Evolutionary conservation across 768 basidiomycete genomes (phyloP).

Genomic region (Ramaria rubella): DNA sequence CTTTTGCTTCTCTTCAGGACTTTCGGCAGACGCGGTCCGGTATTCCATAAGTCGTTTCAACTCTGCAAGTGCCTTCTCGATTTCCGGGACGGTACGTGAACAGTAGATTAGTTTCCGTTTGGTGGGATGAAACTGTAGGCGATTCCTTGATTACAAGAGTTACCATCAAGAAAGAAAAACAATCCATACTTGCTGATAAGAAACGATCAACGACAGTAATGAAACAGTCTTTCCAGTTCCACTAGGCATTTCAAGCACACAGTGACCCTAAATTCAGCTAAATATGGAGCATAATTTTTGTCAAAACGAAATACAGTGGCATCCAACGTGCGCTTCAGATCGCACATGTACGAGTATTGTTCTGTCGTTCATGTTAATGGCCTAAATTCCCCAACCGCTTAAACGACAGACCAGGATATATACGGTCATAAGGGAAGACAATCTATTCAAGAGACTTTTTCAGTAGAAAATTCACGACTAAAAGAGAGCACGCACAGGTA

Average conservation of each 20-base stretch:
- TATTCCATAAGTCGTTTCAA: conserved; percentile 91
- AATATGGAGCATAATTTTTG: not conserved
- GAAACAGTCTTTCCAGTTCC: conserved; percentile 99
- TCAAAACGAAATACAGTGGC: conserved; percentile 56
- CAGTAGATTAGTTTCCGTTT: conserved; percentile 96
- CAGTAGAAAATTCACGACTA: conserved; percentile 1
- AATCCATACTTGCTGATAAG: conserved; percentile 81
- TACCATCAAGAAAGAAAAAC: not conserved
- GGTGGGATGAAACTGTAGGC: conserved; percentile 75
- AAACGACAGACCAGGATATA: conserved; percentile 77
- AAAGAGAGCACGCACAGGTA: conserved; percentile 48
- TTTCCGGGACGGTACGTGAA: conserved; percentile 98
- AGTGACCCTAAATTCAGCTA: conserved; percentile 67
- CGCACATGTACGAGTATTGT: conserved; percentile 99
- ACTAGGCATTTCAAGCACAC: conserved; percentile 99
- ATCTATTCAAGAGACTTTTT: conserved; percentile 42
- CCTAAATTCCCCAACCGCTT: not conserved
- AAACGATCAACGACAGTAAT: conserved; percentile 89
- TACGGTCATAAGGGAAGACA: conserved; percentile 88
- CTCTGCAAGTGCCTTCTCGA: conserved; percentile 95
- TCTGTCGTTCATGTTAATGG: conserved; percentile 41
- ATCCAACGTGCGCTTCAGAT: conserved; percentile 93
- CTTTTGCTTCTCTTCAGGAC: conserved; percentile 65
- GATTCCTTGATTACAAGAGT: not conserved
- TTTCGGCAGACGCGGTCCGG: conserved; percentile 65